Conservation (phyloP, 2,329 filamentous ascomycete genomes). For the Aspergillus nomiae region DNA sequence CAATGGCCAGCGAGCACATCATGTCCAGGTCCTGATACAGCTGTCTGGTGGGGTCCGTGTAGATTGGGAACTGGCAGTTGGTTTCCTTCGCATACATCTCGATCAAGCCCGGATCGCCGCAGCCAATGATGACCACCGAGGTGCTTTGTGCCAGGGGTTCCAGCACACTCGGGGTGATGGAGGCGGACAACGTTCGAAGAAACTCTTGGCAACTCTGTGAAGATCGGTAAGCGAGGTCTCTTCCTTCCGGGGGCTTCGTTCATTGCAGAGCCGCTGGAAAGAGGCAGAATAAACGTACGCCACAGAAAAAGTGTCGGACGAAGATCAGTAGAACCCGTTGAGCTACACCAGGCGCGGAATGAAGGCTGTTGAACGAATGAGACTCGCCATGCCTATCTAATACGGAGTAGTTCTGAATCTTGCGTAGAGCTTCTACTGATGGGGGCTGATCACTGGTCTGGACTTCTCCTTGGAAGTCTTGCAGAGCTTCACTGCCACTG, state of each 20-base stretch:
- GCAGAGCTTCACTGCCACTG: background rate
- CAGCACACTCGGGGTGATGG: conserved; percentile 51
- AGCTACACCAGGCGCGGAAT: conserved; percentile 39
- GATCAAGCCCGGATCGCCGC: conserved; percentile 69
- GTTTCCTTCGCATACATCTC: conserved; percentile 65
- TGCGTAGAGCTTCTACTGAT: background rate
- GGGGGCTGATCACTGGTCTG: background rate
- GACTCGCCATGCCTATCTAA: conserved; percentile 64
- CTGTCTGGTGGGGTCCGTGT: conserved; percentile 69
- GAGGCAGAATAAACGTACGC: conserved; percentile 54
- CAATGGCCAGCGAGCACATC: conserved; percentile 64
- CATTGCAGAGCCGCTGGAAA: background rate
- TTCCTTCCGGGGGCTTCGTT: background rate
- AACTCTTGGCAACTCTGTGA: conserved; percentile 75
- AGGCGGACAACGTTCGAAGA: conserved; percentile 62
- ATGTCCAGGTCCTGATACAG: conserved; percentile 71
- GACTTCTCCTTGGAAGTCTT: background rate
- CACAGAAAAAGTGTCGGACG: conserved; percentile 79
- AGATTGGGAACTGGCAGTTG: conserved; percentile 71
- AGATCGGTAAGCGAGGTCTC: background rate
- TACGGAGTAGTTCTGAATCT: conserved; percentile 39
- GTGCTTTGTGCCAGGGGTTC: conserved; percentile 54
- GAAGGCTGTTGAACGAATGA: conserved; percentile 65
- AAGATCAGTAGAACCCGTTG: conserved; percentile 70
- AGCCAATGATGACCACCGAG: conserved; percentile 70